Base-by-base conservation (phyloP, 768 basidiomycete species). In the Pholiota conissans region DNA sequence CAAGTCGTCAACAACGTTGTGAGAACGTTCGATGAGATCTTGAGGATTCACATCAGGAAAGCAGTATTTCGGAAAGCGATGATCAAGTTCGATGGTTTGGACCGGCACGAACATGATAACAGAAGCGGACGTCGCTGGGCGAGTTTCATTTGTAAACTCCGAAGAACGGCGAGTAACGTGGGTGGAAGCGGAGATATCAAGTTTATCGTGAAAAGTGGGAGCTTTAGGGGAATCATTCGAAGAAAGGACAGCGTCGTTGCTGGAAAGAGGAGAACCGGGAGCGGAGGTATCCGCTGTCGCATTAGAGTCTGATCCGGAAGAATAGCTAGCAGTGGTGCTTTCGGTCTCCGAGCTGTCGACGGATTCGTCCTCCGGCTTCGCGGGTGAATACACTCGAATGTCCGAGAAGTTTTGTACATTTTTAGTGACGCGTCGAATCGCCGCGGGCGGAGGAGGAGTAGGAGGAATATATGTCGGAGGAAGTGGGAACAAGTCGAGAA, bases 401-500 rank as follows among this genome's bases (percentile, higher is more conserved):
- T n/a, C 40, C 16, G 37, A 37, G 37, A 37, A 37, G 14, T 42
- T 42, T 24, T 9, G 18, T 13, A 13, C 16, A 9, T 20, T 40
- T 42, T 56, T 18, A 18, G 24, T 49, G 18, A 42, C 7, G 3
- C 46, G 14, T 4, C 34, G 45, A 24, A 35, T 32, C 2, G 37
- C 16, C 5, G 40, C 53, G 14, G 32, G 55, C 42, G 48, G 27
- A 22, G 46, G 35, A 18, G 40, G 50, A 30, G 53, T 40, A 26
- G 51, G 34, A 20, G 62, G 57, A 8, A 59, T 40, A 35, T 57
- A 46, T 32, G 34, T 28, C 37, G 65, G 67, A 16, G 63, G 60
- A 14, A 56, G 40, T 3, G 67, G 65, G 48, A 68, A 68, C 28
- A 62, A 58, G 37, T 58, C 52, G 20, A 68, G 39, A 32, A 68